Base-by-base conservation (phyloP, 2,329 filamentous ascomycete species). In the Talaromyces sp. region DNA sequence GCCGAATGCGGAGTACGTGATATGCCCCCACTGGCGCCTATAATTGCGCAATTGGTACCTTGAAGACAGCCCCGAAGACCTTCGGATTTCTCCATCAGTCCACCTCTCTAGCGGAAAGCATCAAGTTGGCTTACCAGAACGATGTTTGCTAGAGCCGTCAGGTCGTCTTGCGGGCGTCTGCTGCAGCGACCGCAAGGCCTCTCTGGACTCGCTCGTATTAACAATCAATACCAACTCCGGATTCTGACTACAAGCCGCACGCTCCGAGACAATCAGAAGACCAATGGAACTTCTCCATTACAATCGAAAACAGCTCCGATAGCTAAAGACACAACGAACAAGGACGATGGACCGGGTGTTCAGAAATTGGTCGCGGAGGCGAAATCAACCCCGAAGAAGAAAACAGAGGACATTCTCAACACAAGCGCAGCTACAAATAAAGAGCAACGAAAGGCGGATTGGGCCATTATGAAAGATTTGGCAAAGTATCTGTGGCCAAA, bases 381-480 rank as follows among this genome's bases (percentile, higher is more conserved):
- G 66, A 71, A 70, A 35, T 19, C 61, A 56, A 35, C 39, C 1
- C 72, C 73, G 57, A 59, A 71, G n/a, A 66, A 72, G 54, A 75
- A 77, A 62, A 78, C 79, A 65, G 87, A 89, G 70, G 83, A 86
- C 35, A 78, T 93, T 50, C 85, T 90, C 22, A 80, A 84, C 13
- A 83, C 90, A 73, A 84, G 90, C 67, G 88, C 87, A 1, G 75
- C 86, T 73, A 88, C 87, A 60, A 89, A 88, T 22, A 88, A 93
- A 72, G 92, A 97, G 79, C 96, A 99, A 83, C 88, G 95, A 71
- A 96, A 93, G 80, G 94, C 93, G 9, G 95, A 99, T 75, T 97
- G 94, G 94, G 93, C 93, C 57, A 99, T 99, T 70, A 95, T 99
- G 84, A 96, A 91, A 79, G 94, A 99, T 77, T 98, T 99, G 94